Percentiles rank a stretch among this genome's conserved stretches.
phyloP scores from a whole-genome alignment of 306 rosid genomes.

The Quercus wislizeni region DNA sequence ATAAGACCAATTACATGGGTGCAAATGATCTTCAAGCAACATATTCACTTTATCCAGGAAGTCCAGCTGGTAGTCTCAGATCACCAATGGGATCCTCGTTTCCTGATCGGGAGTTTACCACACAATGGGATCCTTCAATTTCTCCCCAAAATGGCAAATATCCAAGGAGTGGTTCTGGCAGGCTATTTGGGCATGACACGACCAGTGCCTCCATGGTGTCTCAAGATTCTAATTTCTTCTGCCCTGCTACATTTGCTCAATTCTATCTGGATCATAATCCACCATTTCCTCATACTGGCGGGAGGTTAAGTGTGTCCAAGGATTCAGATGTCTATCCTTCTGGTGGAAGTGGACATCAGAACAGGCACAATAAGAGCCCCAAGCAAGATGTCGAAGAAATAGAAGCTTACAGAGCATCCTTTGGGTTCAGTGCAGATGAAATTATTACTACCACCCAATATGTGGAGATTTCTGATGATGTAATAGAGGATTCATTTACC shows the following conservation, averaged over 20 bases:
- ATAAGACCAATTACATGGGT: conserved; percentile 60
- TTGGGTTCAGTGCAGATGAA: conserved; percentile 99
- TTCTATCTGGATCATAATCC: conserved; percentile 93
- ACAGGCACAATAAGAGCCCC: conserved; percentile 69
- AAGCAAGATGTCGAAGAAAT: conserved; percentile 96
- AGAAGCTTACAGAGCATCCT: conserved; percentile 98
- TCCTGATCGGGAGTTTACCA: conserved; percentile 67
- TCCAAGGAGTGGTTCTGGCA: conserved; percentile 67
- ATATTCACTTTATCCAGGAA: conserved; percentile 89
- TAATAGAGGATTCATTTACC: conserved; percentile 87
- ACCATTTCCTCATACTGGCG: conserved; percentile 90
- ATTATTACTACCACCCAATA: conserved; percentile 79
- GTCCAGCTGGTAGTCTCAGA: conserved; percentile 78
- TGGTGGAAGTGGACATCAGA: conserved; percentile 84
- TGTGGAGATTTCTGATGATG: conserved; percentile 96
- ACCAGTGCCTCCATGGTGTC: conserved; percentile 57
- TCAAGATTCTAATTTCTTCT: conserved; percentile 93
- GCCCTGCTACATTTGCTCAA: conserved; percentile 97
- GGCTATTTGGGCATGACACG: conserved; percentile 66
- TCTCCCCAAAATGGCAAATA: conserved; percentile 70
- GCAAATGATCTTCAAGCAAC: conserved; percentile 87
- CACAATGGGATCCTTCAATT: conserved; percentile 76
- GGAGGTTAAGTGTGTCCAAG: conserved; percentile 94
- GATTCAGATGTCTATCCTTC: conserved; percentile 84
- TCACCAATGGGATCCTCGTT: conserved; percentile 81